Evolutionary conservation across 1,139 yeast species (phyloP).

Genomic region (Debaryomyces sp.): DNA sequence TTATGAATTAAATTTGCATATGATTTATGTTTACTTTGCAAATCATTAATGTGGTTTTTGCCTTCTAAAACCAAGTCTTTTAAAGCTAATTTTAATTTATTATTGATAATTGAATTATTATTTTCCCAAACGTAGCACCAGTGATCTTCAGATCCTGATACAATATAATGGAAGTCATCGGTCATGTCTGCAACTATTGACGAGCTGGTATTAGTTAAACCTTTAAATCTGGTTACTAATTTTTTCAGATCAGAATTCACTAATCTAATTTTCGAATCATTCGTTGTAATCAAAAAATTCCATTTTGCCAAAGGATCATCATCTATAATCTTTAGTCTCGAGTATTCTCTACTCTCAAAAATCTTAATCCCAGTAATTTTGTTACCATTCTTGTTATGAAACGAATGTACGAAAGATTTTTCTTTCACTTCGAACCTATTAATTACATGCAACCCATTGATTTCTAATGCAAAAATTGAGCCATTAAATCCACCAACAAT

Average conservation of each 20-base stretch:
- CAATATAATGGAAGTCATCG: constrained; percentile 54
- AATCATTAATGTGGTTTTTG: constrained; percentile 35
- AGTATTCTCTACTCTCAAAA: constrained; percentile 23
- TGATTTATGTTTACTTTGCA: constrained; percentile 33
- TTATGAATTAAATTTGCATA: constrained; percentile 35
- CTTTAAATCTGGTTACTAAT: constrained; percentile 71
- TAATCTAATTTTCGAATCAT: constrained; percentile 77
- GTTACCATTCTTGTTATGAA: constrained; percentile 33
- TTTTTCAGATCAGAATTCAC: constrained; percentile 59
- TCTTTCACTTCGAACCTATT: constrained; percentile 56
- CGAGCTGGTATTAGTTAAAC: constrained; percentile 68
- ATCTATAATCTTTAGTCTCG: constrained; percentile 13
- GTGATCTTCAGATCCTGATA: constrained; percentile 69
- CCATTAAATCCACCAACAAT: constrained; percentile 87
- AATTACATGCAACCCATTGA: constrained; percentile 61
- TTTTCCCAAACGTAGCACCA: constrained; percentile 74
- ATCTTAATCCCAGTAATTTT: constrained; percentile 46
- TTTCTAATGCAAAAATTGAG: constrained; percentile 59
- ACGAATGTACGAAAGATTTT: constrained; percentile 27
- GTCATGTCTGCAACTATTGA: constrained; percentile 70
- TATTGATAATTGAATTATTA: constrained; percentile 42
- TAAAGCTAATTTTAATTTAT: constrained; percentile 35
- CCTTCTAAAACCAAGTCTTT: constrained; percentile 41
- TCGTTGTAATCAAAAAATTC: constrained; percentile 63
- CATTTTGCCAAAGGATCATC: constrained; percentile 27